phyloP scores from a whole-genome alignment of 2,329 filamentous ascomycete genomes.

The Stylonectria norvegica region DNA sequence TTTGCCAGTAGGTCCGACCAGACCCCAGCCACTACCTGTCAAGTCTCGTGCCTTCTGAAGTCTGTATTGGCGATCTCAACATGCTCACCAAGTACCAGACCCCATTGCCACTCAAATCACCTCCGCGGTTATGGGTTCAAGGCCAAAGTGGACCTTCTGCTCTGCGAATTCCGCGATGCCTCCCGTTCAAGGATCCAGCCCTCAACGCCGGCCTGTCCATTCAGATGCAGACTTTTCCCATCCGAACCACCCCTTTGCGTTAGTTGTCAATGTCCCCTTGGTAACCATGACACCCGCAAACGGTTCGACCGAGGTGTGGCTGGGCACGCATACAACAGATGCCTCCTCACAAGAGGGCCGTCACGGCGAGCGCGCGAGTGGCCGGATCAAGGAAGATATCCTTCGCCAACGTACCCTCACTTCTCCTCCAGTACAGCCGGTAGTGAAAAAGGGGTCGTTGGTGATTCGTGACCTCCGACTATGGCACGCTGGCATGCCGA shows the following conservation, averaged over 20 bases:
- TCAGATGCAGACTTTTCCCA: slow-evolving; percentile 58
- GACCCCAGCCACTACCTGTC: background rate
- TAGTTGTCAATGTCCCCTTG: slow-evolving; percentile 53
- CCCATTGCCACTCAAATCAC: slow-evolving; percentile 55
- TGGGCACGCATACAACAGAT: slow-evolving; percentile 47
- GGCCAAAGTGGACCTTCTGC: slow-evolving; percentile 54
- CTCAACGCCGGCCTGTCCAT: slow-evolving; percentile 54
- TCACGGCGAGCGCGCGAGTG: slow-evolving; percentile 52
- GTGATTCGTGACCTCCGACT: slow-evolving; percentile 57
- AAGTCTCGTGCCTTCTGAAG: too few species aligned
- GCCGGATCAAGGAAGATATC: slow-evolving; percentile 42
- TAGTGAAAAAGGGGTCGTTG: slow-evolving; percentile 52
- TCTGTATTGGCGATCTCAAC: too few species aligned
- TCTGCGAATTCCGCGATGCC: slow-evolving; percentile 58
- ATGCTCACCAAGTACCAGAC: slow-evolving; percentile 35
- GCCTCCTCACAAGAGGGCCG: slow-evolving; percentile 43
- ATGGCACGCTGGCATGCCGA: slow-evolving; percentile 64
- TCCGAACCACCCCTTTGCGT: slow-evolving; percentile 51
- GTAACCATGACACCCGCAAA: slow-evolving; percentile 49
- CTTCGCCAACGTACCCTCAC: slow-evolving; percentile 36
- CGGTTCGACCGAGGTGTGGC: slow-evolving; percentile 58
- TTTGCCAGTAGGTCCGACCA: slow-evolving; percentile 47
- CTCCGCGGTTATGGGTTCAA: slow-evolving; percentile 51
- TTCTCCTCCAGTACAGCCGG: slow-evolving; percentile 47
- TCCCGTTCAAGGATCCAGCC: slow-evolving; percentile 35